A percentile compares a stretch with the other conserved stretches of the same genome.
Evolutionary conservation across 164 flowering plant species (phyloP).

Genomic region (Brasenia schreberi): DNA sequence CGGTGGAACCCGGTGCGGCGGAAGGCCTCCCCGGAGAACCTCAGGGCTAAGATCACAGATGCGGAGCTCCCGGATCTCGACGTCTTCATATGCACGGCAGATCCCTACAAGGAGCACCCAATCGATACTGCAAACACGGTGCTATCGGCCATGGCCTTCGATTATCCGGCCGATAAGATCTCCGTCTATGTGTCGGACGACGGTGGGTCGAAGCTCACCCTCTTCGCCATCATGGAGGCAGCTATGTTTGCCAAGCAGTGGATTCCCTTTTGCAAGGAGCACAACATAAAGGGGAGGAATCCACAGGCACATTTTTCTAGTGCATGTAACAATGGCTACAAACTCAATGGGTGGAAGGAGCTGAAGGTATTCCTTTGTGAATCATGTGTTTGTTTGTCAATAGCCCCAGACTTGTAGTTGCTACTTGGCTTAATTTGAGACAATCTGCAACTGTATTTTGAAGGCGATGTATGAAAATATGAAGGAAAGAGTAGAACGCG

Average conservation of each 20-base stretch:
- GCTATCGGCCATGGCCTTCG: constrained; percentile 18
- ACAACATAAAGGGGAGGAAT: constrained; percentile 7
- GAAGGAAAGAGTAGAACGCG: constrained; percentile 22
- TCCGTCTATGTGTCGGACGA: constrained; percentile 25
- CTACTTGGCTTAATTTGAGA: not conserved
- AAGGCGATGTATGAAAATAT: constrained; percentile 16
- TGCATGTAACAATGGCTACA: not conserved
- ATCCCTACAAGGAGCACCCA: constrained; percentile 23
- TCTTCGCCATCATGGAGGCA: constrained; percentile 25
- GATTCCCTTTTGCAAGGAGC: constrained; percentile 18
- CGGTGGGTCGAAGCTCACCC: constrained; percentile 20
- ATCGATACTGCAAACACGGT: constrained; percentile 15
- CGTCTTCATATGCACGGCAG: constrained; percentile 26
- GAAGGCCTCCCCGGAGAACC: constrained; percentile 11
- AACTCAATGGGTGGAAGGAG: not conserved
- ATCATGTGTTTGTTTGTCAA: not conserved
- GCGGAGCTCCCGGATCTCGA: constrained; percentile 14
- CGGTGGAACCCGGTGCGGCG: constrained; percentile 15
- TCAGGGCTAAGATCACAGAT: constrained; percentile 1
- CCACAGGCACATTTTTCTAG: constrained; percentile 16
- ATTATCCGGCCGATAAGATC: constrained; percentile 17
- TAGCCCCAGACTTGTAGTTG: not conserved
- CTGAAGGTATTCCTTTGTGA: constrained; percentile 9
- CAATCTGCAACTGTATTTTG: not conserved
- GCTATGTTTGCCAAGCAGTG: constrained; percentile 17